Conservation (phyloP, 1,139 yeast genomes). For the Meyerozyma elateridarum region DNA sequence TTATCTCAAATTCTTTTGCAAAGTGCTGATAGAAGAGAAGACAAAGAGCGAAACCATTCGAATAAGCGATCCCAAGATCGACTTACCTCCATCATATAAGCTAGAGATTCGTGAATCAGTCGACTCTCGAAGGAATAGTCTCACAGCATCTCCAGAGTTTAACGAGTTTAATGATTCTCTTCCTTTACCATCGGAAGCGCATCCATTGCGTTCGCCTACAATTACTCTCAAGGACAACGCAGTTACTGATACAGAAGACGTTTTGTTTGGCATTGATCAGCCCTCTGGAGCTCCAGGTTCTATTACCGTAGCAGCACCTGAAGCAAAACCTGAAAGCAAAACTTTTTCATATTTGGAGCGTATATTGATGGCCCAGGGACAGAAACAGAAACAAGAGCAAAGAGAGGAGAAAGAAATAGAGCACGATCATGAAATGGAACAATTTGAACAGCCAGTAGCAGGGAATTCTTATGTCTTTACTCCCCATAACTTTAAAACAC, state of each 20-base stretch:
- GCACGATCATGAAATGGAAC: not conserved
- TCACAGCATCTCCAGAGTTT: slow-evolving; percentile 4
- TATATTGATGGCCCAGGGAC: slow-evolving; percentile 21
- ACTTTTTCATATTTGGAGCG: slow-evolving; percentile 26
- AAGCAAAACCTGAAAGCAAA: slow-evolving; percentile 7
- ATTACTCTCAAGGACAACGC: slow-evolving; percentile 1
- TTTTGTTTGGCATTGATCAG: not conserved
- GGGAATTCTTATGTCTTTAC: slow-evolving; percentile 1
- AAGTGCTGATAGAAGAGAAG: slow-evolving; percentile 24
- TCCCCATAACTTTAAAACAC: slow-evolving; percentile 3
- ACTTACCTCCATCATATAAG: not conserved
- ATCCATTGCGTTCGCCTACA: slow-evolving; percentile 11
- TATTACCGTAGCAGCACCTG: slow-evolving; percentile 3
- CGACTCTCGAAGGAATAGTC: slow-evolving; percentile 5
- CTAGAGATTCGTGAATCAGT: not conserved
- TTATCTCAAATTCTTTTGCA: slow-evolving; percentile 33
- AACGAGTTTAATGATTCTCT: slow-evolving; percentile 22
- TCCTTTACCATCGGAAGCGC: slow-evolving; percentile 19
- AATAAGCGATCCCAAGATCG: not conserved
- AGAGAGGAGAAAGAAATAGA: not conserved
- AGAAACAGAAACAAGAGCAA: slow-evolving; percentile 4
- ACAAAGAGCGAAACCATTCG: slow-evolving; percentile 6
- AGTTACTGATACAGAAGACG: slow-evolving; percentile 4
- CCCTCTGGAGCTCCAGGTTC: not conserved
- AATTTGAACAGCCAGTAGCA: not conserved